Base-by-base conservation (phyloP, 2,329 filamentous ascomycete species). In the Trichoderma koningii region DNA sequence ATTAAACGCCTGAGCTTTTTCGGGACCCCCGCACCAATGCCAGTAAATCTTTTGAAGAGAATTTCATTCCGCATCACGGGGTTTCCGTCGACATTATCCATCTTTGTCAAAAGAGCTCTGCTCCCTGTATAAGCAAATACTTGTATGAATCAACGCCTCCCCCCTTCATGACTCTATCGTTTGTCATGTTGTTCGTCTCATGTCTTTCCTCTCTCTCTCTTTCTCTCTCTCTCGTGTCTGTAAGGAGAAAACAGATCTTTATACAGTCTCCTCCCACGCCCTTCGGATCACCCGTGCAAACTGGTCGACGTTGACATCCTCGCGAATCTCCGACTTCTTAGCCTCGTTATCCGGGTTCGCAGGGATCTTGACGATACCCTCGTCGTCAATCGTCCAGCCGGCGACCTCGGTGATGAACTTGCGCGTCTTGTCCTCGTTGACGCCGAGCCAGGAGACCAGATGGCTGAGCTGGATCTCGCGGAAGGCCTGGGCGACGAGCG, bases 261-360 rank as follows among this genome's bases (percentile, higher is more conserved):
- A 78, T 71, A 75, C 73, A 63, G 74, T 74, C 67, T 94, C 90
- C 81, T 97, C 93, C 83, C 93, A 97, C 56, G 91, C 90, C 74
- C 93, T 85, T 78, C 90, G 85, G 69, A 97, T 87, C 68, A 96
- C 88, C 71, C 92, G 84, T 60, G 87, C 82, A 78, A 93, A 93
- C 82, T 92, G 92, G 71, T 95, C 91, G 66, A 96, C 89, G 79
- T 90, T 92, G 74, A 99, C 95, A 70, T 95, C 93, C 83, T 99
- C 95, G 73, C 93, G 87, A 74, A 97, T 96, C 77, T 97, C 91
- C 47, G 93, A 90, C 78, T 95, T 95, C 83, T 96, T 92, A 51
- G 93, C 95, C 86, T 98, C 94, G 77, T 97, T 97, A 80, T 99
- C 95, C 75, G 95, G 91, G 82, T 99, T 99, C 74, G 89, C 83